Percentiles rank a stretch among this genome's conserved stretches.
These are phyloP conservation scores for Capronia epimyces DNA, from an alignment of 2,329 filamentous ascomycete species.

Conservation along the genomic window DNA sequence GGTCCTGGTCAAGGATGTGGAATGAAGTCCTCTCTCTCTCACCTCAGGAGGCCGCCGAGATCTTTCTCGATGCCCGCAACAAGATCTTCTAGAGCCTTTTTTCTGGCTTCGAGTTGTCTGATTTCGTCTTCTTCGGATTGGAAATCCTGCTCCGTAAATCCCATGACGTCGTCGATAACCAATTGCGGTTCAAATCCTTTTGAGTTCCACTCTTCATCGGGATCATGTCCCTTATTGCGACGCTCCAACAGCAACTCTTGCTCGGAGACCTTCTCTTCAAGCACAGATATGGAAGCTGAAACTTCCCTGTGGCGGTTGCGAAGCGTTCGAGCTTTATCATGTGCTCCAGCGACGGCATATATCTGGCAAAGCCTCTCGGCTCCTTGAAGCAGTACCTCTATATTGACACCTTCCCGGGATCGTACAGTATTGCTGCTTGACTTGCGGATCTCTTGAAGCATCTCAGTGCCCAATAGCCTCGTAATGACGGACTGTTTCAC, in stretches of 20 bases:
- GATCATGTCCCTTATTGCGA: constrained; percentile 60
- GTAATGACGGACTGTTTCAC: constrained; percentile 71
- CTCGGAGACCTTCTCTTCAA: constrained; percentile 72
- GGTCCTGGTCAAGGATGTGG: no score
- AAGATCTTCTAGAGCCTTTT: constrained; percentile 56
- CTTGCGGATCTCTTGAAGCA: constrained; percentile 71
- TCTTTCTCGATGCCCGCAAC: constrained; percentile 65
- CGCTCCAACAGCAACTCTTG: constrained; percentile 68
- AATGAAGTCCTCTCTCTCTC: not conserved
- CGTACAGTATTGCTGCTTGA: constrained; percentile 50
- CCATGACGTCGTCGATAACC: constrained; percentile 22
- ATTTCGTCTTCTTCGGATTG: constrained; percentile 51
- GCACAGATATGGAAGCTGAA: constrained; percentile 67
- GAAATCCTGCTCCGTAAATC: constrained; percentile 40
- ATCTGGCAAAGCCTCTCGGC: constrained; percentile 87
- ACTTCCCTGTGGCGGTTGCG: constrained; percentile 67
- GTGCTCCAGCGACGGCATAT: constrained; percentile 74
- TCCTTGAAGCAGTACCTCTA: constrained; percentile 75
- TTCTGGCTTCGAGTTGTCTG: constrained; percentile 57
- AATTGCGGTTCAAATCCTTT: constrained; percentile 37
- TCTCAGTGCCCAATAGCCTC: constrained; percentile 77
- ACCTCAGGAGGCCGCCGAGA: constrained; percentile 56
- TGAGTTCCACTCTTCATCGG: constrained; percentile 50
- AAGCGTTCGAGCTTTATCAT: constrained; percentile 68
- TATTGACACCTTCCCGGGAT: constrained; percentile 67